These are phyloP conservation scores for Zychaea mexicana DNA, from an alignment of 371 early-diverging fungal species.

Conservation along the genomic window DNA sequence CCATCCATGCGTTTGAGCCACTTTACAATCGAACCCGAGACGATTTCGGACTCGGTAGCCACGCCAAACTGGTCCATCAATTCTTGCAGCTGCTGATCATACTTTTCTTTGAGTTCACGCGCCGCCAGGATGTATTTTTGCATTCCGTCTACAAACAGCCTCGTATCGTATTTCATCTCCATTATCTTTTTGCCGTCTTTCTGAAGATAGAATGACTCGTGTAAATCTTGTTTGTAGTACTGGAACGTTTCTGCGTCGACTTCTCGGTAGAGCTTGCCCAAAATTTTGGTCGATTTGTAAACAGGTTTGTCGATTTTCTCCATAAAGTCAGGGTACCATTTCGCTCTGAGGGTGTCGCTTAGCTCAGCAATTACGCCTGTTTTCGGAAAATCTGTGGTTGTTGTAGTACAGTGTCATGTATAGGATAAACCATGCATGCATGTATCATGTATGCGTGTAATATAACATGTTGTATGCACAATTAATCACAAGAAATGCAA, in stretches of 20 bases:
- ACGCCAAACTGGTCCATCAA: slow-evolving; percentile 65
- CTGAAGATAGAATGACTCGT: no score
- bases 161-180: slow-evolving; percentile 30
- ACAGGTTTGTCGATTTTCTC: slow-evolving; percentile 37
- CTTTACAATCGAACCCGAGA: slow-evolving; percentile 35
- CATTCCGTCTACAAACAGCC: slow-evolving; percentile 53
- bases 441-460: no score
- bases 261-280: slow-evolving; percentile 58
- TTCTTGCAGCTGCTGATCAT: slow-evolving; percentile 53
- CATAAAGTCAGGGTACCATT: slow-evolving; percentile 26
- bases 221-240: neutral
- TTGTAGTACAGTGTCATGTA: no score
- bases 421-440: neutral
- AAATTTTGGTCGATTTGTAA: slow-evolving; percentile 51
- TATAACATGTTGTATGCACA: no score
- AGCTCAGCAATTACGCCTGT: slow-evolving; percentile 59
- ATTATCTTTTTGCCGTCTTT: no score
- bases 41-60: slow-evolving; percentile 45
- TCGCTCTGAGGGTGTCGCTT: slow-evolving; percentile 10
- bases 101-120: slow-evolving; percentile 31
- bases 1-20: slow-evolving; percentile 25
- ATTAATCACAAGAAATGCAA: no score
- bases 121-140: slow-evolving; percentile 58
- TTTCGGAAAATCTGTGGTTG: slow-evolving; percentile 66
- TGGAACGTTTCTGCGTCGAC: slow-evolving; percentile 18